Percentiles rank a stretch among this genome's conserved stretches.
phyloP scores from a whole-genome alignment of 352 stramenopile species.

The Thraustochytrium striatum region DNA sequence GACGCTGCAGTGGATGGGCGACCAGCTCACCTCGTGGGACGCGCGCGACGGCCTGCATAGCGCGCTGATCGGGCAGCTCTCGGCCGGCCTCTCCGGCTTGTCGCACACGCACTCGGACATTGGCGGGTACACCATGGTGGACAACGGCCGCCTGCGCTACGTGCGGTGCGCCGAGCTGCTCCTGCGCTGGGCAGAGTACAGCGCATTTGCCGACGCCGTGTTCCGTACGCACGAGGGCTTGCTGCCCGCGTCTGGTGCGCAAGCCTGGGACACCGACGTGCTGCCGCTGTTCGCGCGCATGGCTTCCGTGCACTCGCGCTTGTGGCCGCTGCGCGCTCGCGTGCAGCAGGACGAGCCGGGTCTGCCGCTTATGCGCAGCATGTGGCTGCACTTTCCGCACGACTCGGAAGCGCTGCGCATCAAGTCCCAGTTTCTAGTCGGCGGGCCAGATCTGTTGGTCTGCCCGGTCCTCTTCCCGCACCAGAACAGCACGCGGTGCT shows the following conservation, averaged over 20 bases:
- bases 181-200: slow-evolving; percentile 29
- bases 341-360: not conserved
- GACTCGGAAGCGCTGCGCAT: not conserved
- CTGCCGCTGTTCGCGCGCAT: slow-evolving; percentile 1
- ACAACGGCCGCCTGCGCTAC: not conserved
- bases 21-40: slow-evolving; percentile 58
- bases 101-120: slow-evolving; percentile 57
- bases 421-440: slow-evolving; percentile 27
- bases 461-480: slow-evolving; percentile 5
- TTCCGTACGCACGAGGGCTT: slow-evolving; percentile 33
- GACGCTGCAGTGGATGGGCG: slow-evolving; percentile 57
- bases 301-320: not conserved
- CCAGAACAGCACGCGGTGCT: not conserved
- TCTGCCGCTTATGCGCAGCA: slow-evolving; percentile 16
- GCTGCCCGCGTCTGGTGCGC: not conserved
- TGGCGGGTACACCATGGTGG: slow-evolving; percentile 56
- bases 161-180: not conserved
- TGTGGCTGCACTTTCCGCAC: not conserved
- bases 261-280: not conserved
- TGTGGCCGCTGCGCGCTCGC: not conserved
- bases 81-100: slow-evolving; percentile 54
- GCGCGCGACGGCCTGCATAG: slow-evolving; percentile 55
- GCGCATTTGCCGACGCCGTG: slow-evolving; percentile 8
- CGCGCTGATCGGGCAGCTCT: slow-evolving; percentile 52
- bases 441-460: not conserved